Evolutionary conservation across 2,329 filamentous ascomycete species (phyloP).

Genomic region (Fusarium pseudograminearum): DNA sequence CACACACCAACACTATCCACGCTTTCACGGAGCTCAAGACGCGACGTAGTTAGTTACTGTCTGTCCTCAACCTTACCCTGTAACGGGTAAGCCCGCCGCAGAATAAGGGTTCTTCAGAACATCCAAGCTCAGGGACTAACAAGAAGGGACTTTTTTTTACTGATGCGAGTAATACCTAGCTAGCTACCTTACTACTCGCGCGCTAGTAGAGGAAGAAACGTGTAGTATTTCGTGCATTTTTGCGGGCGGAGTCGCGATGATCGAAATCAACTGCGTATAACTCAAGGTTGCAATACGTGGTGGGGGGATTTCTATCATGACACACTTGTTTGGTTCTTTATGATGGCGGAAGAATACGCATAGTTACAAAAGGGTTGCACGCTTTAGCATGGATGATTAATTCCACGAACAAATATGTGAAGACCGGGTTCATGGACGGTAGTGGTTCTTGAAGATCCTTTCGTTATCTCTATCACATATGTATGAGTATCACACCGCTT

Average conservation of each 20-base stretch:
- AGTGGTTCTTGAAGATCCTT: slow-evolving; percentile 4
- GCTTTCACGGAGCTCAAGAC: background rate
- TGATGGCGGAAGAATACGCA: slow-evolving; percentile 4
- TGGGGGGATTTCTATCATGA: background rate
- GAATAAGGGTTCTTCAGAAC: slow-evolving; percentile 9
- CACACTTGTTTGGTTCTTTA: background rate
- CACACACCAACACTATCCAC: background rate
- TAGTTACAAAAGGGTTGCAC: slow-evolving; percentile 13
- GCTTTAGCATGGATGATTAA: background rate
- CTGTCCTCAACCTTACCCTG: slow-evolving; percentile 11
- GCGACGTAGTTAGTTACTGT: background rate
- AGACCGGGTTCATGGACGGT: slow-evolving; percentile 1
- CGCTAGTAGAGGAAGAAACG: slow-evolving; percentile 9
- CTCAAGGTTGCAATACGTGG: background rate
- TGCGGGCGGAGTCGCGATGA: slow-evolving; percentile 28
- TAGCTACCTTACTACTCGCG: background rate
- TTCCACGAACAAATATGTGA: slow-evolving; percentile 11
- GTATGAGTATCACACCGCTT: slow-evolving; percentile 32
- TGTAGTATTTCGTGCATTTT: slow-evolving; percentile 15
- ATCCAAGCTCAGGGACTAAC: slow-evolving; percentile 7
- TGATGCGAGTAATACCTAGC: background rate
- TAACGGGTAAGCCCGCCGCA: slow-evolving; percentile 5
- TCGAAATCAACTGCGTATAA: slow-evolving; percentile 28
- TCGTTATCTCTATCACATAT: slow-evolving; percentile 12
- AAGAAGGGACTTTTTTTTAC: background rate